Conservation (phyloP, 768 basidiomycete species). For the Kwoniella mangroviensis region DNA sequence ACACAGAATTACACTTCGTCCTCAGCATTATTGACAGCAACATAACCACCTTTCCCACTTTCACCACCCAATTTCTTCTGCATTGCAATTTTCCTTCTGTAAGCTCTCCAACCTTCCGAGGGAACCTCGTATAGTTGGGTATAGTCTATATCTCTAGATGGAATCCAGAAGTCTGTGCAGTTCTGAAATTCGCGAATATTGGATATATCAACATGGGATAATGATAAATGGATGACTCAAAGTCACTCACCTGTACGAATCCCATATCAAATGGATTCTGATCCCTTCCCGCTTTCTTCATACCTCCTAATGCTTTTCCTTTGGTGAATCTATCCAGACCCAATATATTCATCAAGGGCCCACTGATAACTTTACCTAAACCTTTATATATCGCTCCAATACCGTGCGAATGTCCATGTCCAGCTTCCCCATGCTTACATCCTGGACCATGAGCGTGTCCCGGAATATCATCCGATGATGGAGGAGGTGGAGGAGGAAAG, state of each 20-base stretch:
- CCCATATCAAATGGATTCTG: constrained; percentile 93
- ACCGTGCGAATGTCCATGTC: constrained; percentile 31
- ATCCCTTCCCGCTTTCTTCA: constrained; percentile 73
- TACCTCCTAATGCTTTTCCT: constrained; percentile 83
- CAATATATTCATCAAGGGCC: constrained; percentile 78
- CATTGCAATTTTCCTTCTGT: constrained; percentile 39
- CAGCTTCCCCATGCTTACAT: constrained; percentile 59
- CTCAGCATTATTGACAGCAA: constrained; percentile 34
- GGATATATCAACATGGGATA: neutral
- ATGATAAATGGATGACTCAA: neutral
- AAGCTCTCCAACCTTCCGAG: constrained; percentile 61
- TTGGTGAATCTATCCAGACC: constrained; percentile 94
- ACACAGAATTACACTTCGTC: neutral
- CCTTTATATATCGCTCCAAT: constrained; percentile 19
- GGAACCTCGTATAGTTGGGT: constrained; percentile 88
- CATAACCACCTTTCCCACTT: constrained; percentile 33
- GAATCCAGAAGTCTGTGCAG: constrained; percentile 87
- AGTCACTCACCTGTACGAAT: constrained; percentile 55
- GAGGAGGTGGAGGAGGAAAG: constrained; percentile 5
- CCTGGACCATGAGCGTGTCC: constrained; percentile 52
- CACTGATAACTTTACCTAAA: constrained; percentile 26
- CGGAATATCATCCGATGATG: constrained; percentile 5
- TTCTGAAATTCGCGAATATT: constrained; percentile 36
- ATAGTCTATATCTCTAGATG: constrained; percentile 85
- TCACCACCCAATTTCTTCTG: constrained; percentile 4